Base-by-base conservation (phyloP, 164 flowering plant genomes). In the Tetracentron sinense region DNA sequence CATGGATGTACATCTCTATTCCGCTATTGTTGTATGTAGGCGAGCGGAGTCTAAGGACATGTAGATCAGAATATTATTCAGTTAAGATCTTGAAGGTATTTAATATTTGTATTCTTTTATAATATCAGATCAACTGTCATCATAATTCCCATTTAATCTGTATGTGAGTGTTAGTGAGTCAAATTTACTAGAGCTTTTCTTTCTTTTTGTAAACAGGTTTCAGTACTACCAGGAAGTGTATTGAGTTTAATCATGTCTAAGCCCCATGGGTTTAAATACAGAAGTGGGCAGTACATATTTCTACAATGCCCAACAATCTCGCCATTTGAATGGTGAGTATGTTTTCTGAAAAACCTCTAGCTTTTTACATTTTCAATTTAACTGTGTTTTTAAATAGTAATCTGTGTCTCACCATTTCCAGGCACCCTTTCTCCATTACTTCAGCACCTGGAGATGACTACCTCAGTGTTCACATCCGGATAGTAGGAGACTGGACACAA, bases 151-250 rank as follows among this genome's bases (percentile, higher is more conserved):
- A n/a, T n/a, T n/a, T n/a, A n/a, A n/a, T n/a, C n/a, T n/a, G n/a
- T n/a, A n/a, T n/a, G n/a, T n/a, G n/a, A n/a, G n/a, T n/a, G n/a
- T n/a, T n/a, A n/a, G n/a, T n/a, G n/a, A n/a, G n/a, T n/a, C n/a
- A n/a, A n/a, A n/a, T n/a, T n/a, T n/a, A n/a, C n/a, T n/a, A n/a
- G n/a, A n/a, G n/a, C n/a, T 29, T 86, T 21, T 86, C 92, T 28
- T 73, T 83, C 54, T 71, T 82, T 56, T 84, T 88, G 80, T 79
- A n/a, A n/a, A n/a, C n/a, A 77, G 80, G 80, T 60, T 44, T 68
- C 61, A 38, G 58, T 67, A n/a, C 68, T 70, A 30, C 69, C 77
- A 1, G 75, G 72, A 61, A 65, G 64, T 30, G 77, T 70, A 3
- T 28, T 77, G 62, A 64, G 72, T 35, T 50, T 77, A 33, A 70